These are phyloP conservation scores for Herpetomonas tarakana DNA, from an alignment of 208 protist species.

Conservation along the genomic window DNA sequence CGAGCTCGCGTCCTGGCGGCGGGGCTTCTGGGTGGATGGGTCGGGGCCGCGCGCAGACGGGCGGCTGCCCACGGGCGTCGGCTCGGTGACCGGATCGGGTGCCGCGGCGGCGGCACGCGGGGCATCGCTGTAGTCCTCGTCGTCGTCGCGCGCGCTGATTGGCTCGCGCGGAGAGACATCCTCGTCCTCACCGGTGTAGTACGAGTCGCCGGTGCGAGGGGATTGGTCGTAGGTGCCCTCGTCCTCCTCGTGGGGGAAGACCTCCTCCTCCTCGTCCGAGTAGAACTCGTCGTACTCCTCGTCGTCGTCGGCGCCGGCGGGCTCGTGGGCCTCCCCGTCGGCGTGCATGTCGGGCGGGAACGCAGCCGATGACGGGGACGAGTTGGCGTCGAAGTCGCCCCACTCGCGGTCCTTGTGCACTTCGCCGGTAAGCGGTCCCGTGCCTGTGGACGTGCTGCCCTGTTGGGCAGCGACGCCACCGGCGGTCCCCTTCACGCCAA, in stretches of 20 bases:
- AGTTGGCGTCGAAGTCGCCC: slow-evolving; percentile 42
- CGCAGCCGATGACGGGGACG: slow-evolving; percentile 26
- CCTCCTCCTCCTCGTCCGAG: slow-evolving; percentile 47
- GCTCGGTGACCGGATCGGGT: slow-evolving; percentile 6
- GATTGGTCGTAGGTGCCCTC: slow-evolving; percentile 3
- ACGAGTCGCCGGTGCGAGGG: neutral
- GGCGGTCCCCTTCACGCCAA: neutral
- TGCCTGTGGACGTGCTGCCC: slow-evolving; percentile 14
- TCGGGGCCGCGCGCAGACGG: neutral
- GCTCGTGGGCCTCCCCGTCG: slow-evolving; percentile 13
- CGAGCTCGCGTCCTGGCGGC: neutral
- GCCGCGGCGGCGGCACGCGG: slow-evolving; percentile 10
- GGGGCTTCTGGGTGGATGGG: neutral
- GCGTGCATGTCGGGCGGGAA: slow-evolving; percentile 18
- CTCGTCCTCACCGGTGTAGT: slow-evolving; percentile 4
- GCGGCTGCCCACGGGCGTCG: slow-evolving; percentile 1
- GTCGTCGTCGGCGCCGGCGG: slow-evolving; percentile 7
- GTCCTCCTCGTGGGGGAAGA: slow-evolving; percentile 18
- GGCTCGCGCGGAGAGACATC: slow-evolving; percentile 6
- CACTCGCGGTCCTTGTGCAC: slow-evolving; percentile 36
- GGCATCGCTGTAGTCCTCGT: slow-evolving; percentile 12
- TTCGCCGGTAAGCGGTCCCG: slow-evolving; percentile 11
- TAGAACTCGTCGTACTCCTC: slow-evolving; percentile 64
- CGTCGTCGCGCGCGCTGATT: slow-evolving; percentile 23
- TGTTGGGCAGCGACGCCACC: neutral